Percentiles rank a stretch among this genome's conserved stretches.
Evolutionary conservation across 2,329 filamentous ascomycete species (phyloP).

Genomic region (Apiospora kogelbergensis): DNA sequence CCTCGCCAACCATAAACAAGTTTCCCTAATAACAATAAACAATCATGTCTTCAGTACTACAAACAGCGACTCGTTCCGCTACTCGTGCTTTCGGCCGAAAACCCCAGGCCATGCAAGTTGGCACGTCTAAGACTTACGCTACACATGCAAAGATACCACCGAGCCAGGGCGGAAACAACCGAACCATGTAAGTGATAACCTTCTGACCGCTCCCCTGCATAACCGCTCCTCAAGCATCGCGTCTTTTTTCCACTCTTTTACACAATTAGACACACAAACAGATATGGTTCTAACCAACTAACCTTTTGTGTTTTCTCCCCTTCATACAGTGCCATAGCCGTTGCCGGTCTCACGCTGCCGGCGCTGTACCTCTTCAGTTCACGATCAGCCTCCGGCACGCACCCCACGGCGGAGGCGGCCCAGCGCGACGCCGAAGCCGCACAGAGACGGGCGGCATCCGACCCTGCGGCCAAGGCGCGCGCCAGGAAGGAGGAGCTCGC

Average conservation of each 20-base stretch:
- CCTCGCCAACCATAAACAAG: background rate
- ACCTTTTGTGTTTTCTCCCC: background rate
- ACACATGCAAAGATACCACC: background rate
- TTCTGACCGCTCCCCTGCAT: background rate
- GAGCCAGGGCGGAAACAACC: constrained; percentile 14
- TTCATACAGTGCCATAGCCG: constrained; percentile 3
- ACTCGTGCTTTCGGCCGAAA: background rate
- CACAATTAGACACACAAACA: background rate
- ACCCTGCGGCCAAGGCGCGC: constrained; percentile 8
- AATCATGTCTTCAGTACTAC: constrained; percentile 2
- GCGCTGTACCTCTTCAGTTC: constrained; percentile 8
- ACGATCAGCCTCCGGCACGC: background rate
- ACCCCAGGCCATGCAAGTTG: background rate
- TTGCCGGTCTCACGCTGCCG: constrained; percentile 11
- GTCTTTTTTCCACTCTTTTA: too few relatives aligned
- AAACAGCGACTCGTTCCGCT: background rate
- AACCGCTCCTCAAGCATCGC: too few relatives aligned
- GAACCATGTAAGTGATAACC: constrained; percentile 7
- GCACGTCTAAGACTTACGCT: background rate
- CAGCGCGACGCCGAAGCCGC: background rate
- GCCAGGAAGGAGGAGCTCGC: background rate
- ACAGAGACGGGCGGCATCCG: background rate
- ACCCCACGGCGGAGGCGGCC: background rate
- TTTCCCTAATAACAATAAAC: background rate
- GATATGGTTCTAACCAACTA: background rate